Conservation (phyloP, 257 asterid species). For the Cinchona pubescens region DNA sequence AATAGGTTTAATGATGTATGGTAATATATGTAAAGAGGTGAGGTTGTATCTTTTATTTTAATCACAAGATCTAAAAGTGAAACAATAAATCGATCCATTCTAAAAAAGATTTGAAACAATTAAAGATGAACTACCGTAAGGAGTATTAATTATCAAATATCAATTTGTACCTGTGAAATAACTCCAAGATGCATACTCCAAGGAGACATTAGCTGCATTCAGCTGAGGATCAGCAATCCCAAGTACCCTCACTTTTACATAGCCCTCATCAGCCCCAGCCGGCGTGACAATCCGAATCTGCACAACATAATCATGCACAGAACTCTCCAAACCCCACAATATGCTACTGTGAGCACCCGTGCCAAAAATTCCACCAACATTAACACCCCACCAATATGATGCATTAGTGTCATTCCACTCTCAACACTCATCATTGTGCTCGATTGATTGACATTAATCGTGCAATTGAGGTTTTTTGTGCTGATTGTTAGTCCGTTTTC, state of each 20-base stretch:
- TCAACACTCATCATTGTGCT: conserved; percentile 18
- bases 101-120: too few species aligned
- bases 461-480: conserved; percentile 16
- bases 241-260: conserved; percentile 36
- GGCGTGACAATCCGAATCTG: conserved; percentile 51
- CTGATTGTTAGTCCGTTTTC: conserved; percentile 22
- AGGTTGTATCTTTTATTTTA: too few species aligned
- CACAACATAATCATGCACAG: conserved; percentile 54
- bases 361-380: conserved; percentile 55
- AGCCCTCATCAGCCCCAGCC: conserved; percentile 35
- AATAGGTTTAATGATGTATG: too few species aligned
- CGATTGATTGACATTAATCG: background rate
- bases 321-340: conserved; percentile 59
- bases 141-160: too few species aligned
- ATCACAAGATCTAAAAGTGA: too few species aligned
- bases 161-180: conserved; percentile 66
- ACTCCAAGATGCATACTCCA: conserved; percentile 81
- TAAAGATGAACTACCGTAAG: too few species aligned
- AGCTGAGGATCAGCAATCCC: conserved; percentile 37
- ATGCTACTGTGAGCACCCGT: conserved; percentile 86
- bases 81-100: too few species aligned
- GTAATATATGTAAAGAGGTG: too few species aligned
- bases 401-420: conserved; percentile 25
- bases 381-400: conserved; percentile 78
- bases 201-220: conserved; percentile 65